Percentiles rank a stretch among this genome's conserved stretches.
Evolutionary conservation across 179 eudicot species (phyloP).

Genomic region (Dionaea muscipula): DNA sequence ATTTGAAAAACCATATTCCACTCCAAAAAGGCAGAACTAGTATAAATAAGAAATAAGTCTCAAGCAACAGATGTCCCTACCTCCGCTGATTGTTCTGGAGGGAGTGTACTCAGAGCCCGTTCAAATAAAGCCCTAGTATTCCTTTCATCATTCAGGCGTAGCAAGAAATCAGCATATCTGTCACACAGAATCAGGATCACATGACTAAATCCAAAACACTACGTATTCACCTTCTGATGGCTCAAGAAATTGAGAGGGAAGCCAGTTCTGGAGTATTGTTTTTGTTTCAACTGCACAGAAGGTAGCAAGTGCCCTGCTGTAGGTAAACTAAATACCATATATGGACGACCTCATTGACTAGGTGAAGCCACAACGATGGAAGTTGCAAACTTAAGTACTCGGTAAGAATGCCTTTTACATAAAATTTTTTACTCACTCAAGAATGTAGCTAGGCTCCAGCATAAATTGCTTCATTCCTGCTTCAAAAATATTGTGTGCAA

Average conservation of each 20-base stretch:
- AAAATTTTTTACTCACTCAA: constrained; percentile 59
- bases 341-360: not conserved
- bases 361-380: too few relatives aligned
- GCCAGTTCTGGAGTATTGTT: not conserved
- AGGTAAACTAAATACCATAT: not conserved
- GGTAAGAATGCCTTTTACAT: too few relatives aligned
- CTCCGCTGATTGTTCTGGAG: constrained; percentile 86
- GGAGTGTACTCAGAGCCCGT: constrained; percentile 86
- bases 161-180: constrained; percentile 97
- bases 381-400: too few relatives aligned
- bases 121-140: constrained; percentile 94
- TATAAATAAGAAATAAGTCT: not conserved
- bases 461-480: constrained; percentile 87
- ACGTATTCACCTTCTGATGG: not conserved
- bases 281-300: not conserved
- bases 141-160: constrained; percentile 88
- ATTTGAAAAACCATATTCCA: too few relatives aligned
- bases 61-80: constrained; percentile 19
- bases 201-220: not conserved
- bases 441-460: constrained; percentile 95
- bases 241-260: not conserved
- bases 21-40: too few relatives aligned
- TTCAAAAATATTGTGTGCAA: constrained; percentile 95
- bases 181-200: constrained; percentile 19
- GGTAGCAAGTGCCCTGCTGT: not conserved